These are phyloP conservation scores for Sideroxylon spinosum DNA, from an alignment of 179 eudicot genomes.

Conservation along the genomic window DNA sequence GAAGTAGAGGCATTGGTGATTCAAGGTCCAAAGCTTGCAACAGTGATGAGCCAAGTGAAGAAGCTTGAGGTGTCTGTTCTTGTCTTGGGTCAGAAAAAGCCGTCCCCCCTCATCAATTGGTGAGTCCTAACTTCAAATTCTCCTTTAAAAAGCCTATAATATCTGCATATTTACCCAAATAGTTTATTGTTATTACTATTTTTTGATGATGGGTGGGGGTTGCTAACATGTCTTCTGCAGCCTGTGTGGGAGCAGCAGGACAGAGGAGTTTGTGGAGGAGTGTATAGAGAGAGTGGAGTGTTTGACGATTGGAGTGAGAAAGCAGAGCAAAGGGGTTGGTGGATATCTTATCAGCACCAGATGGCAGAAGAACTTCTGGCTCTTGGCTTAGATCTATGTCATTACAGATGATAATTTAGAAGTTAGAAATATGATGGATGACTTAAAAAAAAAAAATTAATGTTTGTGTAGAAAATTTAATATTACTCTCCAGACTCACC, in stretches of 20 bases:
- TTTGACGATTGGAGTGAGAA: slow-evolving; percentile 84
- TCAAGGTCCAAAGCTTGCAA: slow-evolving; percentile 74
- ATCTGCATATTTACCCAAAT: too few relatives aligned
- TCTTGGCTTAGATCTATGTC: slow-evolving; percentile 49
- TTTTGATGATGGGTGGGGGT: too few relatives aligned
- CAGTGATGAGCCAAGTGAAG: slow-evolving; percentile 91
- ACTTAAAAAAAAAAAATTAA: not conserved
- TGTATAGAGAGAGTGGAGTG: slow-evolving; percentile 84
- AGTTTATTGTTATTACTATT: too few relatives aligned
- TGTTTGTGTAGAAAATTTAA: slow-evolving; percentile 12
- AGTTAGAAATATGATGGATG: not conserved
- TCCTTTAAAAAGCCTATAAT: not conserved
- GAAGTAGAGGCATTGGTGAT: slow-evolving; percentile 84
- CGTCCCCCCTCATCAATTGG: slow-evolving; percentile 66
- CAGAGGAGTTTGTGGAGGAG: slow-evolving; percentile 84
- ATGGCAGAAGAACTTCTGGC: slow-evolving; percentile 99
- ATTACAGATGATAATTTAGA: not conserved
- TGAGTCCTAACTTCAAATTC: slow-evolving; percentile 25
- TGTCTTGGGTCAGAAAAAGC: slow-evolving; percentile 67
- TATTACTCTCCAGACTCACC: not conserved
- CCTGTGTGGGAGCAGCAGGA: slow-evolving; percentile 57
- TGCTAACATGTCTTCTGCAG: slow-evolving; percentile 22
- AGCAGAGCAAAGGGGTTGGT: slow-evolving; percentile 79
- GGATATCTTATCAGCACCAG: slow-evolving; percentile 96
- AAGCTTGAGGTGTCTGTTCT: slow-evolving; percentile 89